Evolutionary conservation across 768 basidiomycete species (phyloP).

Genomic region (Tylopilus vinaceipallidus): DNA sequence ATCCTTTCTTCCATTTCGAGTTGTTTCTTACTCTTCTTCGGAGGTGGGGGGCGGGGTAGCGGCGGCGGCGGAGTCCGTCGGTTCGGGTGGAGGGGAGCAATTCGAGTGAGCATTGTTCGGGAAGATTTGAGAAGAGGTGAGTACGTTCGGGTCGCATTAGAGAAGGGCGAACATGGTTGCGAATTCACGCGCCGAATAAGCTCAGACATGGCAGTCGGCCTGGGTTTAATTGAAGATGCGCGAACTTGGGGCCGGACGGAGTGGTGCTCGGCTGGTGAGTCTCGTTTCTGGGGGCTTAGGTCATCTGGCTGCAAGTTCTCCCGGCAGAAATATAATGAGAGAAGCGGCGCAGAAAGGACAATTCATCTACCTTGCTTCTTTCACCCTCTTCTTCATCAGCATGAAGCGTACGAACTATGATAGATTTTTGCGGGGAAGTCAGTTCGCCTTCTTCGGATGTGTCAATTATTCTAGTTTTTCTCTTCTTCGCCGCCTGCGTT

Average conservation of each 20-base stretch:
- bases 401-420: neutral
- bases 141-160: conserved; percentile 37
- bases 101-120: conserved; percentile 56
- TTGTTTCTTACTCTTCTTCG: conserved; percentile 80
- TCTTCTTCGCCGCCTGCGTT: conserved; percentile 24
- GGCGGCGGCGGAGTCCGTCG: conserved; percentile 73
- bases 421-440: neutral
- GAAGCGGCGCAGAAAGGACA: neutral
- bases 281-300: neutral
- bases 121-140: conserved; percentile 69
- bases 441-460: conserved; percentile 27
- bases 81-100: conserved; percentile 76
- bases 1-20: conserved; percentile 73
- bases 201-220: conserved; percentile 67
- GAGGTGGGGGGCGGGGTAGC: conserved; percentile 64
- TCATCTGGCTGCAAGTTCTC: conserved; percentile 11
- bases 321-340: conserved; percentile 9
- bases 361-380: conserved; percentile 15
- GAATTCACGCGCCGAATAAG: conserved; percentile 72
- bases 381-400: conserved; percentile 3
- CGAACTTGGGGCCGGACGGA: conserved; percentile 13
- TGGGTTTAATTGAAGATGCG: conserved; percentile 49
- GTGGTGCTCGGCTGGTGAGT: conserved; percentile 3
- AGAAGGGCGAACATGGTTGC: conserved; percentile 56
- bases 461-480: conserved; percentile 27